These are phyloP conservation scores for Cystofilobasidium bisporidii DNA, from an alignment of 768 basidiomycete species.

Conservation along the genomic window DNA sequence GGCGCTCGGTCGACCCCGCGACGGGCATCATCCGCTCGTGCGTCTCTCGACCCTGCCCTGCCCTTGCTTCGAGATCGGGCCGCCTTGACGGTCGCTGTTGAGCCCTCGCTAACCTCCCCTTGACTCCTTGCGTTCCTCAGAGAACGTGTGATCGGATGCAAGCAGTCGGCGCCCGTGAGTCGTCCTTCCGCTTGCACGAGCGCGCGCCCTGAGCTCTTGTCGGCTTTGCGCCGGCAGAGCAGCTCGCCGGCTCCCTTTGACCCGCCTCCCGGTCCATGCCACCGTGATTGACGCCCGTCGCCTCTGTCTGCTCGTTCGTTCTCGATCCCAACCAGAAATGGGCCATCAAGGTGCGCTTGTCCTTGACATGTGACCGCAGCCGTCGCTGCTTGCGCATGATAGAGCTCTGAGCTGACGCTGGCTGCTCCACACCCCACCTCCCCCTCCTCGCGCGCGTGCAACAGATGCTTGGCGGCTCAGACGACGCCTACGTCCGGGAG, in stretches of 20 bases:
- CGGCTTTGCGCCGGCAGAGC: too few species aligned
- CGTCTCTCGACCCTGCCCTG: background rate
- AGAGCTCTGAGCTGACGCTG: too few species aligned
- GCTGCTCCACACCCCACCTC: conserved; percentile 7
- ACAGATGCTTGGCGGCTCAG: conserved; percentile 84
- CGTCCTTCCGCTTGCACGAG: background rate
- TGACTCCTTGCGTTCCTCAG: background rate
- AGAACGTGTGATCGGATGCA: conserved; percentile 54
- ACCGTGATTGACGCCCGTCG: too few species aligned
- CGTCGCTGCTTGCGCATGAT: background rate
- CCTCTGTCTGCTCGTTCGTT: background rate
- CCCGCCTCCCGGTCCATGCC: background rate
- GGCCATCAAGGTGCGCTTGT: conserved; percentile 71
- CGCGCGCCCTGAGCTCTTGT: background rate
- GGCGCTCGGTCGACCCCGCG: conserved; percentile 18
- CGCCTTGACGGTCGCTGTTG: too few species aligned
- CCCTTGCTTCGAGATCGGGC: background rate
- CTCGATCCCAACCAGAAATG: conserved; percentile 43
- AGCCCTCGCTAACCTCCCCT: too few species aligned
- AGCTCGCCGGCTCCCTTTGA: too few species aligned
- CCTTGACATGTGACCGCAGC: background rate
- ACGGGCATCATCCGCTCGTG: conserved; percentile 28
- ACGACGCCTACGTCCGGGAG: conserved; percentile 89
- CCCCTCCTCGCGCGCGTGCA: too few species aligned
- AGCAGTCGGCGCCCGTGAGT: conserved; percentile 67